phyloP scores from a whole-genome alignment of 2,329 filamentous ascomycete genomes.

The Diaporthe vaccinii region DNA sequence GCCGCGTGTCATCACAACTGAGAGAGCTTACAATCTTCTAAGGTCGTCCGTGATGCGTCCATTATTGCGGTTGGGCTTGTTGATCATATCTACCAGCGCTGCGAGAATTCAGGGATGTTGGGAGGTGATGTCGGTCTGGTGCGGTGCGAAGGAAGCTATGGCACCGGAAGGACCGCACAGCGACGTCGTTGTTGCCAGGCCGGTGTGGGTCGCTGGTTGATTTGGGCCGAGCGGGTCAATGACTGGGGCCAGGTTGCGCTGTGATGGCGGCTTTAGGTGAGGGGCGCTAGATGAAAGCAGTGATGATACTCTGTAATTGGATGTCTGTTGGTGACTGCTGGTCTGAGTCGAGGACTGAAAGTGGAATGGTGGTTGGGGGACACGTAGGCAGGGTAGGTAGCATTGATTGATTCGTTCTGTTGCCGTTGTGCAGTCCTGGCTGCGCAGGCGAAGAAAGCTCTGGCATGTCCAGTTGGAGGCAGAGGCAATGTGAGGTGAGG shows the following conservation, averaged over 20 bases:
- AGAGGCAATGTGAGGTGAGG: slow-evolving; percentile 5
- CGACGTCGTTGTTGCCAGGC: slow-evolving; percentile 33
- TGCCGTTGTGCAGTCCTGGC: not conserved
- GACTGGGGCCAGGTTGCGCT: slow-evolving; percentile 1
- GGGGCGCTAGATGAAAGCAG: not conserved
- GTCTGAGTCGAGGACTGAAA: not conserved
- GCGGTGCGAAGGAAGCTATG: not conserved
- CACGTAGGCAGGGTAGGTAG: not conserved
- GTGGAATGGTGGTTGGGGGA: not conserved
- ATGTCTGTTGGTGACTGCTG: slow-evolving; percentile 10
- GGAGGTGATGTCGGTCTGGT: not conserved
- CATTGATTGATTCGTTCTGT: slow-evolving; percentile 7
- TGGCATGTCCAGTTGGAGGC: not conserved
- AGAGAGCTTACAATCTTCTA: slow-evolving; percentile 40
- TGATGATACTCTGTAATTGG: slow-evolving; percentile 12
- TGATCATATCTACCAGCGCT: slow-evolving; percentile 39
- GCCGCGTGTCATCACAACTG: not conserved
- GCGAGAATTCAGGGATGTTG: not conserved
- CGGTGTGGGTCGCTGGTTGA: slow-evolving; percentile 25
- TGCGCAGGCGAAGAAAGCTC: not conserved
- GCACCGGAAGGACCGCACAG: slow-evolving; percentile 1
- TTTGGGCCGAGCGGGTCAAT: slow-evolving; percentile 27
- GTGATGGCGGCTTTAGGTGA: slow-evolving; percentile 4
- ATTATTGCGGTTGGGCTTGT: slow-evolving; percentile 35
- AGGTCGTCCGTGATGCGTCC: slow-evolving; percentile 38